These are phyloP conservation scores for Trametes pubescens DNA, from an alignment of 1,284 basidiomycete genomes.

Conservation along the genomic window DNA sequence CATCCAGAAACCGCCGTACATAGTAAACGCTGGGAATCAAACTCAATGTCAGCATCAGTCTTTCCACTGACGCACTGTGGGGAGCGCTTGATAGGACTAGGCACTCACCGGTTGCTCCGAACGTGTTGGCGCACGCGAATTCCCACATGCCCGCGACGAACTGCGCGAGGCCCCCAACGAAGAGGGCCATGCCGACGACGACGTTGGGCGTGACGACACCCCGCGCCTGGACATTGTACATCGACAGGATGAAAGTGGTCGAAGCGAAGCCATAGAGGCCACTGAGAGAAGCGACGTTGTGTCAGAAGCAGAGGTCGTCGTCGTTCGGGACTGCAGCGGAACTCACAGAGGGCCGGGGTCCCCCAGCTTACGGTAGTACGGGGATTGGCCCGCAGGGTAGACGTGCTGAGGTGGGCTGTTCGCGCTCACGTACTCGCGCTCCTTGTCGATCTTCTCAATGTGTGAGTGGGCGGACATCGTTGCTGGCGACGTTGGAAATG, in stretches of 20 bases:
- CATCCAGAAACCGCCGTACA: conserved; percentile 88
- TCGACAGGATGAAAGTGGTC: conserved; percentile 75
- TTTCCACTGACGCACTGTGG: conserved; percentile 5
- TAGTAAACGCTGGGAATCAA: conserved; percentile 71
- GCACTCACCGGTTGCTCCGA: conserved; percentile 72
- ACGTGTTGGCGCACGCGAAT: conserved; percentile 79
- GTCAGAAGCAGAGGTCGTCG: conserved; percentile 8
- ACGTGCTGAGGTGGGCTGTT: conserved; percentile 25
- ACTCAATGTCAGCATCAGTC: conserved; percentile 11
- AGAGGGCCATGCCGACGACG: conserved; percentile 86
- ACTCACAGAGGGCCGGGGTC: conserved; percentile 45
- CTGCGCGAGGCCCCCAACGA: conserved; percentile 85
- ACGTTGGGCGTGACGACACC: conserved; percentile 69
- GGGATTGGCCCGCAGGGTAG: conserved; percentile 17
- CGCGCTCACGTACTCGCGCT: conserved; percentile 30
- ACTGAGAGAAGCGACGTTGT: conserved; percentile 38
- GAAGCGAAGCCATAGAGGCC: conserved; percentile 79
- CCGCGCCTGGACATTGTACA: conserved; percentile 68
- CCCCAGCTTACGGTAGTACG: conserved; percentile 35
- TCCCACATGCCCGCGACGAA: conserved; percentile 83
- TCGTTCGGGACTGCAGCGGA: conserved; percentile 15
- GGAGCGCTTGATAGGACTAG: neutral
- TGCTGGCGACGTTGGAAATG: conserved; percentile 14
- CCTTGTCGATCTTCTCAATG: conserved; percentile 37
- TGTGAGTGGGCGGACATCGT: conserved; percentile 35